These are phyloP conservation scores for Aspergillus affinis DNA, from an alignment of 495 filamentous ascomycete genomes.

Conservation along the genomic window DNA sequence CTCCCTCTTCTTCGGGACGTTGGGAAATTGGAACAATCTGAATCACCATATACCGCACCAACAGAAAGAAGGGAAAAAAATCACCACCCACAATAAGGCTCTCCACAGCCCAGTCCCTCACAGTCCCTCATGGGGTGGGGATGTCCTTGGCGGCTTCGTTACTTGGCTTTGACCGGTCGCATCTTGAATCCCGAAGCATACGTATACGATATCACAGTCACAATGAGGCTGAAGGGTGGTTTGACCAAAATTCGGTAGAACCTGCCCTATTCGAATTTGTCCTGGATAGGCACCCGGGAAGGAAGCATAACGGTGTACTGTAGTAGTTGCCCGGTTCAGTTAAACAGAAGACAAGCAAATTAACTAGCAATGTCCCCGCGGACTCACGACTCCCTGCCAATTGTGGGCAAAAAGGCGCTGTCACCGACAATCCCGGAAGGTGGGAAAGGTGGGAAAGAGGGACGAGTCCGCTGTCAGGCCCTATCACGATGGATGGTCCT, in stretches of 20 bases:
- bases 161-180: not conserved
- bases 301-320: too few relatives aligned
- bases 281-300: not conserved
- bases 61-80: not conserved
- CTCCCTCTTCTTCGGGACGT: too few relatives aligned
- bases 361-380: too few relatives aligned
- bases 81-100: conserved; percentile 3
- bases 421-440: not conserved
- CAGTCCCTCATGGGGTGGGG: conserved; percentile 2
- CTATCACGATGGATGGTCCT: too few relatives aligned
- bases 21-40: too few relatives aligned
- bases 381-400: not conserved
- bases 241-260: not conserved
- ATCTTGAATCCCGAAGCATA: not conserved
- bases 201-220: not conserved
- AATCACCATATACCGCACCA: not conserved
- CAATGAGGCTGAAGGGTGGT: not conserved
- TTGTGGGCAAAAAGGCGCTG: not conserved
- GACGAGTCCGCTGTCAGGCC: not conserved
- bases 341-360: too few relatives aligned
- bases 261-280: not conserved
- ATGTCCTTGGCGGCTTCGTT: not conserved
- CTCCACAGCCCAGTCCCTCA: not conserved
- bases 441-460: not conserved
- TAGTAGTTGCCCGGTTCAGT: not conserved